These are phyloP conservation scores for Panus rudis DNA, from an alignment of 768 basidiomycete genomes.

Conservation along the genomic window DNA sequence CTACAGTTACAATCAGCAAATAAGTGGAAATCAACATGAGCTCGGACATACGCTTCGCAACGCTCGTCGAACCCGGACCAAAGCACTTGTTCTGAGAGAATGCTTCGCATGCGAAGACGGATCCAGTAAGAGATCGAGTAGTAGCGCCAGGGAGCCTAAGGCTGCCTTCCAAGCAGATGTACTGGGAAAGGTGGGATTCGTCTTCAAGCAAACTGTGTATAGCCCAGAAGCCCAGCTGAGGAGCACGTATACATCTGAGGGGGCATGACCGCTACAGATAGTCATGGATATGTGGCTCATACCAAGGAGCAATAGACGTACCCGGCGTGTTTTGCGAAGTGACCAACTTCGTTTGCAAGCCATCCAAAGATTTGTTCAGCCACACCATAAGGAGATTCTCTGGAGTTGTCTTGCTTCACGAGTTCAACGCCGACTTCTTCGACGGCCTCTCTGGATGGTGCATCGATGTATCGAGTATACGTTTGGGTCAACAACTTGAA, in stretches of 20 bases:
- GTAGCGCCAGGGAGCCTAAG: constrained; percentile 46
- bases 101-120: constrained; percentile 46
- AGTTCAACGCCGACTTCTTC: constrained; percentile 60
- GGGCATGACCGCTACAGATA: constrained; percentile 30
- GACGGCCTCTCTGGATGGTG: constrained; percentile 62
- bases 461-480: constrained; percentile 74
- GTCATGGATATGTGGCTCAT: background rate
- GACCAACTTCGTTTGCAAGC: constrained; percentile 61
- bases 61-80: constrained; percentile 58
- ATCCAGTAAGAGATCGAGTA: constrained; percentile 54
- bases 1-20: constrained; percentile 13
- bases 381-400: constrained; percentile 48
- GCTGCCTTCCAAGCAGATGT: constrained; percentile 47
- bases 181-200: constrained; percentile 37
- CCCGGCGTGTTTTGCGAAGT: constrained; percentile 52
- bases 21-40: background rate
- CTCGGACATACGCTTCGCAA: constrained; percentile 47
- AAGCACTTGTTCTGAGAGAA: constrained; percentile 52
- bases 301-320: constrained; percentile 27
- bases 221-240: constrained; percentile 65
- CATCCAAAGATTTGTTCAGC: constrained; percentile 71
- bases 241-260: constrained; percentile 60
- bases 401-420: constrained; percentile 54
- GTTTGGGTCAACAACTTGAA: constrained; percentile 69
- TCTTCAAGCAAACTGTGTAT: constrained; percentile 44